Percentiles rank a stretch among this genome's conserved stretches.
Conservation (phyloP, 2,329 filamentous ascomycete genomes). For the Onygenales sp. region DNA sequence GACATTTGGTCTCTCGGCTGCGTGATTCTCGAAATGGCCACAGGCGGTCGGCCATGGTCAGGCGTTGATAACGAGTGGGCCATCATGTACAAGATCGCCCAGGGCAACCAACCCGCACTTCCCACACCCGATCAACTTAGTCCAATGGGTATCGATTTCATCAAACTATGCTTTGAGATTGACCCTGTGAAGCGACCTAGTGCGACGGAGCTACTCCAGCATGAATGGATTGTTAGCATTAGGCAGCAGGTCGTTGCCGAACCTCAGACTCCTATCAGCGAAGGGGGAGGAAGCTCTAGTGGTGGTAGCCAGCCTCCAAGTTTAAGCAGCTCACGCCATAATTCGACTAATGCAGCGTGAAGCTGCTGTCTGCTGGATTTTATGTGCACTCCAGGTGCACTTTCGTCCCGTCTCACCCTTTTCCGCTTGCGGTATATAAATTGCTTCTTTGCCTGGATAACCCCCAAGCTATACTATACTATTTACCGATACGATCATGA, state of each 20-base stretch:
- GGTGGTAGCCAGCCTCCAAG: slow-evolving; percentile 17
- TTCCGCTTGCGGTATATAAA: too few species aligned
- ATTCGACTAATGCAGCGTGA: slow-evolving; percentile 10
- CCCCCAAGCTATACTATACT: too few species aligned
- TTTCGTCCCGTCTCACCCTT: too few species aligned
- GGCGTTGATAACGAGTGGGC: slow-evolving; percentile 98
- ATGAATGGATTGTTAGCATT: slow-evolving; percentile 68
- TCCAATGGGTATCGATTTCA: slow-evolving; percentile 74
- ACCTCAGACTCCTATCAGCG: slow-evolving; percentile 28
- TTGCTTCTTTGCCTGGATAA: too few species aligned
- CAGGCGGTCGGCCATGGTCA: slow-evolving; percentile 86
- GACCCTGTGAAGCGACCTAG: slow-evolving; percentile 71
- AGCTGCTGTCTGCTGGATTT: neutral
- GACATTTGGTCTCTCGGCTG: slow-evolving; percentile 55
- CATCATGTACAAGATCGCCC: slow-evolving; percentile 99
- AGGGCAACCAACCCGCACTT: slow-evolving; percentile 83
- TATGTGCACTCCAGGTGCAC: too few species aligned
- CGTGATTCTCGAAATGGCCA: slow-evolving; percentile 95
- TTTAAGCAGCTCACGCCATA: slow-evolving; percentile 11
- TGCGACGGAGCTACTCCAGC: slow-evolving; percentile 81
- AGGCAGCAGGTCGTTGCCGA: slow-evolving; percentile 39
- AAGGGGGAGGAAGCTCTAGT: slow-evolving; percentile 32
- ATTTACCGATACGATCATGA: too few species aligned
- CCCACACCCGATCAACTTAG: slow-evolving; percentile 77
- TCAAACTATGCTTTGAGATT: slow-evolving; percentile 74